These are phyloP conservation scores for Apophysomyces ossiformis DNA, from an alignment of 371 early-diverging fungal species.

Conservation along the genomic window DNA sequence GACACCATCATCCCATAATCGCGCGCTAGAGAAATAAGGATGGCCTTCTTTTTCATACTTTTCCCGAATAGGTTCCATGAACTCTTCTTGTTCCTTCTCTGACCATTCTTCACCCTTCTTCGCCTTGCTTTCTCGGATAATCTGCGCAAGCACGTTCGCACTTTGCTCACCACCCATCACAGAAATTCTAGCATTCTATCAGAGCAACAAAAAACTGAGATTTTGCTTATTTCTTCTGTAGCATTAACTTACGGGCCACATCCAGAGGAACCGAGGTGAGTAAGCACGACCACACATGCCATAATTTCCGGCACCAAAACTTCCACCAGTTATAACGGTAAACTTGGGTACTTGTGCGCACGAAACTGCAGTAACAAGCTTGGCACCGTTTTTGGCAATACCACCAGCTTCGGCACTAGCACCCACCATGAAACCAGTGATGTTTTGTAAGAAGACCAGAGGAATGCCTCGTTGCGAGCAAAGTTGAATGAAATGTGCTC, in stretches of 20 bases:
- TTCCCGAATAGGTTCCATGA: conserved; percentile 87
- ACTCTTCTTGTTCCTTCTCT: conserved; percentile 72
- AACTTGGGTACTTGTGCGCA: conserved; percentile 97
- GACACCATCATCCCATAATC: conserved; percentile 98
- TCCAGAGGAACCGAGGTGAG: conserved; percentile 95
- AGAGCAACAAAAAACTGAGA: background rate
- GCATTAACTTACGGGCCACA: conserved; percentile 87
- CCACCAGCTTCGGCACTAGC: conserved; percentile 95
- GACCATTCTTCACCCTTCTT: conserved; percentile 84
- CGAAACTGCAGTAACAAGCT: conserved; percentile 96
- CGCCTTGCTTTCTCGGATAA: conserved; percentile 83
- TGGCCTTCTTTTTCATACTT: conserved; percentile 95
- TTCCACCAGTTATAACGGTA: conserved; percentile 92
- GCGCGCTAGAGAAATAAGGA: conserved; percentile 89
- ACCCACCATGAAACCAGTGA: conserved; percentile 95
- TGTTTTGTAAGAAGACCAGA: conserved; percentile 95
- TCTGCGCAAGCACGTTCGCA: conserved; percentile 92
- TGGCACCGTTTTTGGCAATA: conserved; percentile 98
- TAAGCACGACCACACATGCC: conserved; percentile 99
- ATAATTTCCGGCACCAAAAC: conserved; percentile 96
- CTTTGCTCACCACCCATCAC: conserved; percentile 99
- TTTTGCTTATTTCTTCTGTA: background rate
- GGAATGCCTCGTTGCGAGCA: conserved; percentile 94
- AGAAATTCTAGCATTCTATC: conserved; percentile 86
- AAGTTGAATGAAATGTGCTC: conserved; percentile 97